Base-by-base conservation (phyloP, 2,329 filamentous ascomycete genomes). In the Sordariomycetes sp. region DNA sequence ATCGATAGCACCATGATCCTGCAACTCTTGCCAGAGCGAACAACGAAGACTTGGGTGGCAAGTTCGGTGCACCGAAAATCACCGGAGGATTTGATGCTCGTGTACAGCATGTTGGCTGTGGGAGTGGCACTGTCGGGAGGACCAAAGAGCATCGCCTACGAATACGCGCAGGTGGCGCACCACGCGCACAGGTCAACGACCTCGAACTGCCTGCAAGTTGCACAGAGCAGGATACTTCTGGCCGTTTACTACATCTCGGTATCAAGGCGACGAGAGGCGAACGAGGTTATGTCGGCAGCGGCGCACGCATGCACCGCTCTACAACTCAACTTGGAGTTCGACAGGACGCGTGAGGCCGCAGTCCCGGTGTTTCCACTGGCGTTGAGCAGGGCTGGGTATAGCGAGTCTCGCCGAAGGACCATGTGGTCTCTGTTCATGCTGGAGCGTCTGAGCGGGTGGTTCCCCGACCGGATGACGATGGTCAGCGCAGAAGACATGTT, bases 401-500 rank as follows among this genome's bases (percentile, higher is more conserved):
- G 70, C 17, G 82, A 87, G 54, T 79, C 78, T 45, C 69, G 75
- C 39, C 68, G 81, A 42, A 67, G 82, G 36, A 85, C 79, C 0
- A 80, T 85, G 47, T 87, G 81, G 81, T 73, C 76, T 19, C 70
- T 75, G 33, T 83, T 79, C 44, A 59, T 85, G 44, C 68, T 83
- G 52, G 82, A 86, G 55, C 71, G 79, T 31, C 72, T 80, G 39
- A 76, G 73, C 31, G 71, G 71, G 11, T 68, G 76, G 39, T 76
- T 68, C 34, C 67, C 68, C 2, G 61, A 66, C 3, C 64, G 68
- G 3, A 55, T 65, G 6, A 72, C 65, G 31, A 68, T 72, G 40
- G 66, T 85, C 39, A 71, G 75, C 31, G 61, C 72, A 5, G 71
- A 81, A 40, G 75, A 85, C 39, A 70, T 82, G 27, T 79, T 81